phyloP scores from a whole-genome alignment of 108 stramenopile genomes.

The Asterionellopsis glacialis region DNA sequence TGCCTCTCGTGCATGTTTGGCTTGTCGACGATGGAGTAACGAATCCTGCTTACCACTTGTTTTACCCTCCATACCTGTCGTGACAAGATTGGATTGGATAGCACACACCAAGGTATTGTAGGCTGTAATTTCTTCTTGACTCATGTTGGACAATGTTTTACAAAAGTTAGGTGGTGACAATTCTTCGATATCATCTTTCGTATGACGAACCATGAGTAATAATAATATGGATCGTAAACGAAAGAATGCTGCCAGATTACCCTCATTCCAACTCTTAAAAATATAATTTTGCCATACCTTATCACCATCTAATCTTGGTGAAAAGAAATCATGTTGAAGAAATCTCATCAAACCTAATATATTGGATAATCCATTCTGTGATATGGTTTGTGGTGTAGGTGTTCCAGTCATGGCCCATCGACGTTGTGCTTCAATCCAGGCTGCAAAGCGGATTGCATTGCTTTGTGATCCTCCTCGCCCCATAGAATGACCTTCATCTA shows the following conservation, averaged over 20 bases:
- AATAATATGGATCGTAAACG: constrained; percentile 49
- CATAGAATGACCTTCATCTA: constrained; percentile 87
- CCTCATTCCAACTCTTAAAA: constrained; percentile 44
- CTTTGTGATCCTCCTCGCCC: constrained; percentile 44
- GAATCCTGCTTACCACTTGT: constrained; percentile 80
- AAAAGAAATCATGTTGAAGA: constrained; percentile 70
- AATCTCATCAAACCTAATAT: constrained; percentile 57
- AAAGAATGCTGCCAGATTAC: constrained; percentile 53
- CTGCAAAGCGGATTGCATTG: constrained; percentile 71
- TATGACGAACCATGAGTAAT: constrained; percentile 79
- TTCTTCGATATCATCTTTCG: constrained; percentile 63
- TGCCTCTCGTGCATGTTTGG: constrained; percentile 51
- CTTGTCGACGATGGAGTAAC: constrained; percentile 62
- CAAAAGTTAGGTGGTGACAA: constrained; percentile 48
- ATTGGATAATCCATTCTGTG: constrained; percentile 40
- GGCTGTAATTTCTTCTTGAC: constrained; percentile 43
- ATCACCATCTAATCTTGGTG: constrained; percentile 41
- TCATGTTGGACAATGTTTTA: constrained; percentile 42
- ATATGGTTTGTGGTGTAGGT: constrained; percentile 61
- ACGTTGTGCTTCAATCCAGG: constrained; percentile 65
- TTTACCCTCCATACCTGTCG: constrained; percentile 76
- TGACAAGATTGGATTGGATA: constrained; percentile 59
- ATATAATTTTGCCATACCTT: constrained; percentile 51
- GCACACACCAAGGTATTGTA: constrained; percentile 78
- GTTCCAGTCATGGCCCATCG: constrained; percentile 88